Percentiles rank a stretch among this genome's conserved stretches.
Evolutionary conservation across 495 filamentous ascomycete genomes (phyloP).

Genomic region (Clavariopsis aquatica): DNA sequence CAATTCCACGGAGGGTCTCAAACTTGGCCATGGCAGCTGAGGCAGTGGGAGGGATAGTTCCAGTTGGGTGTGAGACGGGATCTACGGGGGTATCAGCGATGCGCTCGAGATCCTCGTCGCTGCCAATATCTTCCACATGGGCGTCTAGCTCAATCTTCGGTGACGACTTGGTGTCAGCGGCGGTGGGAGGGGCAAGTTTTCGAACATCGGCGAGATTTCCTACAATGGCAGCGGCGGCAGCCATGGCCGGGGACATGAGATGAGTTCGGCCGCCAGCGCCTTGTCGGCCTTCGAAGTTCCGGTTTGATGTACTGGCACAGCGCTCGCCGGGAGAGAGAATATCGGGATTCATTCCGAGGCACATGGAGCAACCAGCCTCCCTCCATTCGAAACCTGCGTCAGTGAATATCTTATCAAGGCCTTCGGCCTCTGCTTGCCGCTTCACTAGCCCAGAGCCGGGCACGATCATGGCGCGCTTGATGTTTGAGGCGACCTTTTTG

Average conservation of each 20-base stretch:
- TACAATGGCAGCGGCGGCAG: constrained; percentile 82
- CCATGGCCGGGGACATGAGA: constrained; percentile 96
- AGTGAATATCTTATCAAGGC: constrained; percentile 86
- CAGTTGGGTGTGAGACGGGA: constrained; percentile 59
- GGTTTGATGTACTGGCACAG: constrained; percentile 93
- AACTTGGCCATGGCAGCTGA: constrained; percentile 78
- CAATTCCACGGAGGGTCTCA: constrained; percentile 77
- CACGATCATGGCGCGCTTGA: constrained; percentile 94
- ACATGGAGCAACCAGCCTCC: constrained; percentile 98
- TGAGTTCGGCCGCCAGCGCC: constrained; percentile 92
- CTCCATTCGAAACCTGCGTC: constrained; percentile 97
- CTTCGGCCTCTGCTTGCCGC: constrained; percentile 86
- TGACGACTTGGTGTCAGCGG: constrained; percentile 49
- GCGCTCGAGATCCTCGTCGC: constrained; percentile 74
- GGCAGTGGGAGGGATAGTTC: constrained; percentile 47
- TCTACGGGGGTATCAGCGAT: constrained; percentile 77
- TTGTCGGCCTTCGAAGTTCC: constrained; percentile 97
- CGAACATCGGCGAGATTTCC: constrained; percentile 92
- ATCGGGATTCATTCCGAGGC: constrained; percentile 98
- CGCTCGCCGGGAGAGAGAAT: constrained; percentile 92
- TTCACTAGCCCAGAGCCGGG: constrained; percentile 95
- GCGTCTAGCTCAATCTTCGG: constrained; percentile 60
- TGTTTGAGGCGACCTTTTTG: constrained; percentile 77
- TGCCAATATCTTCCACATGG: constrained; percentile 69
- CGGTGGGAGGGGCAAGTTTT: constrained; percentile 62